phyloP scores from a whole-genome alignment of 1,139 yeast species.

The Zygosaccharomyces sapae region DNA sequence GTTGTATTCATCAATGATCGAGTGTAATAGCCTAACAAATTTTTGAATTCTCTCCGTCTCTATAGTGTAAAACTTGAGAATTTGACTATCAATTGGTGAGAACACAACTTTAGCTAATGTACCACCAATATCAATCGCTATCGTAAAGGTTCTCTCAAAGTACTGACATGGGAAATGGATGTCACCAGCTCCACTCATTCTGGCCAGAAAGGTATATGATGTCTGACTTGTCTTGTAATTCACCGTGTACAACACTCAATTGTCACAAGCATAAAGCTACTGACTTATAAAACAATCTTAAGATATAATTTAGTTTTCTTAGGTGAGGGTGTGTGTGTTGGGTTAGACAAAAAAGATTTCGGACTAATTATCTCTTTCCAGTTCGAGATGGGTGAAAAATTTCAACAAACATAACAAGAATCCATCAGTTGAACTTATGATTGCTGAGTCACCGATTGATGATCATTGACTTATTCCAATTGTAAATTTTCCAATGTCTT shows the following conservation, averaged over 20 bases:
- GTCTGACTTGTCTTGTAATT: background rate
- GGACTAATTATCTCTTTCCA: slow-evolving; percentile 1
- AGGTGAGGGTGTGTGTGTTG: background rate
- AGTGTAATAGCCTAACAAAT: slow-evolving; percentile 50
- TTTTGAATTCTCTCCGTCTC: slow-evolving; percentile 81
- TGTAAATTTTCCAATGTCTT: background rate
- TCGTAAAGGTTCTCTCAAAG: slow-evolving; percentile 44
- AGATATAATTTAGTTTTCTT: background rate
- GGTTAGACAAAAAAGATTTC: background rate
- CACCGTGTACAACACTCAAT: background rate
- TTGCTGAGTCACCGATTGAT: background rate
- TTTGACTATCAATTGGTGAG: slow-evolving; percentile 69
- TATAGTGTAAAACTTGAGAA: slow-evolving; percentile 75
- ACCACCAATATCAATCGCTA: slow-evolving; percentile 82
- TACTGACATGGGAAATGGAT: slow-evolving; percentile 25
- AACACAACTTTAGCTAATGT: slow-evolving; percentile 87
- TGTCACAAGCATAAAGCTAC: background rate
- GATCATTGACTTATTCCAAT: background rate
- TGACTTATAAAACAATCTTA: background rate
- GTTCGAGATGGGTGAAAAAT: slow-evolving; percentile 3
- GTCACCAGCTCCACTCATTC: slow-evolving; percentile 19
- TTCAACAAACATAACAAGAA: background rate
- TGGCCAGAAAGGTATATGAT: background rate
- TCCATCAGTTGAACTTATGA: background rate
- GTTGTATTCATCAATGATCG: slow-evolving; percentile 26